Evolutionary conservation across 768 basidiomycete species (phyloP).

Genomic region (Xerocomus spinulosus): DNA sequence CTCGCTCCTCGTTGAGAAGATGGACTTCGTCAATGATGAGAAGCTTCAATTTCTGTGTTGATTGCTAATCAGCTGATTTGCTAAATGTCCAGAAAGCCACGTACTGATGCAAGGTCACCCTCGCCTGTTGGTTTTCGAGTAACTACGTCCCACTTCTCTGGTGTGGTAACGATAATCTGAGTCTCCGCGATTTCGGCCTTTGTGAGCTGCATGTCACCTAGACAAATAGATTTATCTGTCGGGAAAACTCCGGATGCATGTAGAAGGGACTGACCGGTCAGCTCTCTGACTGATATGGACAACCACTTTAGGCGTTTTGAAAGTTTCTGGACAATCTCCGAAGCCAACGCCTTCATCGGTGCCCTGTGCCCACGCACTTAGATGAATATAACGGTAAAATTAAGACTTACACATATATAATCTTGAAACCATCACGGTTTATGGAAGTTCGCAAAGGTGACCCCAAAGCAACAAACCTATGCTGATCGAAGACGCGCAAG

Average conservation of each 20-base stretch:
- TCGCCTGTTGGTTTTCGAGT: constrained; percentile 96
- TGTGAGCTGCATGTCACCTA: constrained; percentile 94
- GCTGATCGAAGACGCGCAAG: constrained; percentile 79
- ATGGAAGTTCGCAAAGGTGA: constrained; percentile 47
- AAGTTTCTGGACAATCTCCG: constrained; percentile 92
- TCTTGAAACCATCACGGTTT: constrained; percentile 75
- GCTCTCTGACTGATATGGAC: constrained; percentile 77
- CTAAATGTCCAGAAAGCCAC: constrained; percentile 21
- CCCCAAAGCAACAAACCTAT: constrained; percentile 37
- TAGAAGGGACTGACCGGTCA: constrained; percentile 61
- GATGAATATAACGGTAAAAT: background rate
- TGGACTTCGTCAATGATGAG: constrained; percentile 98
- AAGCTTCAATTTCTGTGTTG: constrained; percentile 74
- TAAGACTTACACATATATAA: constrained; percentile 84
- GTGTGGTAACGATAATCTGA: constrained; percentile 97
- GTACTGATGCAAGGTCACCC: constrained; percentile 89
- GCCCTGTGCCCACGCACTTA: constrained; percentile 48
- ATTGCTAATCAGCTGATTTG: background rate
- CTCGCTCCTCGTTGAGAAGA: constrained; percentile 94
- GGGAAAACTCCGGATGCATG: background rate
- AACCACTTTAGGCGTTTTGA: constrained; percentile 89
- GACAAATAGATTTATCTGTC: background rate
- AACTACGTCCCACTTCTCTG: constrained; percentile 99
- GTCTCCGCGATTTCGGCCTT: constrained; percentile 91
- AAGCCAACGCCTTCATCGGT: constrained; percentile 96